Conservation (phyloP, 768 basidiomycete species). For the Xerocomellus amylosporus region DNA sequence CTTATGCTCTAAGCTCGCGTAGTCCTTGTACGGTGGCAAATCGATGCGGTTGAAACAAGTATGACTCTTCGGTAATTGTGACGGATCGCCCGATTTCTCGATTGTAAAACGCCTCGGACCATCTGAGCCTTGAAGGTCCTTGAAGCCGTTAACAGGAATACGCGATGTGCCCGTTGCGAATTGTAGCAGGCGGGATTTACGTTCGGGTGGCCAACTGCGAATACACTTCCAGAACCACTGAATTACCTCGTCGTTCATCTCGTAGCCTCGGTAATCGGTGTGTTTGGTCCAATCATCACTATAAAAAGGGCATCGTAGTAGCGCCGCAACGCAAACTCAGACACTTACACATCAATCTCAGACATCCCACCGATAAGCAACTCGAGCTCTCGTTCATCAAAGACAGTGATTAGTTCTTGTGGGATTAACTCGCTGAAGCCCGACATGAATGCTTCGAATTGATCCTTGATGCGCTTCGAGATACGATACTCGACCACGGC, state of each 20-base stretch:
- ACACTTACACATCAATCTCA: constrained; percentile 92
- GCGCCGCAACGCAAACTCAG: neutral
- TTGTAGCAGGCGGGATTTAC: constrained; percentile 93
- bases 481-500: constrained; percentile 95
- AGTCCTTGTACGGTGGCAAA: constrained; percentile 96
- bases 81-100: constrained; percentile 96
- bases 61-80: constrained; percentile 93
- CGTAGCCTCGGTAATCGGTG: constrained; percentile 97
- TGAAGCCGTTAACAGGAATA: constrained; percentile 98
- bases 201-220: constrained; percentile 95
- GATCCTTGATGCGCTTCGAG: constrained; percentile 94
- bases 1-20: constrained; percentile 92
- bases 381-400: constrained; percentile 97
- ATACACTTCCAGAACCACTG: constrained; percentile 99
- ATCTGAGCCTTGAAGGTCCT: constrained; percentile 96
- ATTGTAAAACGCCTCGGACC: constrained; percentile 97
- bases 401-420: constrained; percentile 95
- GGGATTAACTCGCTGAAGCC: constrained; percentile 99
- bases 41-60: constrained; percentile 98
- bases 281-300: constrained; percentile 99
- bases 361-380: constrained; percentile 99
- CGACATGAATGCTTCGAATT: constrained; percentile 99
- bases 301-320: neutral
- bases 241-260: constrained; percentile 92
- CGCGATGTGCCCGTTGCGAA: constrained; percentile 97